These are phyloP conservation scores for Pichia sp. DNA, from an alignment of 1,139 yeast species.

Conservation along the genomic window DNA sequence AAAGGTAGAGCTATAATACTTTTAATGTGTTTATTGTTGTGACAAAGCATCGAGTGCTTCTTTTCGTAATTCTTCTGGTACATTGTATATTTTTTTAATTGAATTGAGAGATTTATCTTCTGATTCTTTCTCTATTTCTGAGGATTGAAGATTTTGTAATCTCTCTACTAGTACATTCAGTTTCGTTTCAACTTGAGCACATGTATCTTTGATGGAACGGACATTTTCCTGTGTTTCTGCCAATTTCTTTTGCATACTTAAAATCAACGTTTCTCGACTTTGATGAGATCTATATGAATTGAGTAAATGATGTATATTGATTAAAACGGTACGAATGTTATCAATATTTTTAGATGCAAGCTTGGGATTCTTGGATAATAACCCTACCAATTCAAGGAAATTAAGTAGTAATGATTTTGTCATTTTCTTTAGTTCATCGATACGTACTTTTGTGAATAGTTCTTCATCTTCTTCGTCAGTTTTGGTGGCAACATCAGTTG, in stretches of 20 bases:
- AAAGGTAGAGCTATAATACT: background rate
- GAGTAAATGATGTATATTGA: constrained; percentile 54
- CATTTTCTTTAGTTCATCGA: constrained; percentile 51
- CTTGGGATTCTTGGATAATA: constrained; percentile 50
- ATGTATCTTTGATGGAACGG: constrained; percentile 40
- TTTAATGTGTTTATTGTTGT: no score
- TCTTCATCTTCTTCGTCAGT: constrained; percentile 38
- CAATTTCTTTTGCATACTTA: constrained; percentile 48
- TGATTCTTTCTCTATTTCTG: background rate
- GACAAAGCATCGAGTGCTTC: constrained; percentile 5
- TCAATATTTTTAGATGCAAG: constrained; percentile 47
- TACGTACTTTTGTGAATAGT: constrained; percentile 44
- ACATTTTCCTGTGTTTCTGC: constrained; percentile 43
- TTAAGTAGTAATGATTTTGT: constrained; percentile 55
- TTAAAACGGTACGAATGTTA: constrained; percentile 47
- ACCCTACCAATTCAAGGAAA: constrained; percentile 51
- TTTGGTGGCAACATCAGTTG: background rate
- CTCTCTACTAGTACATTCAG: constrained; percentile 33
- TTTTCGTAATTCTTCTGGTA: background rate
- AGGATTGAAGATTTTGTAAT: constrained; percentile 16
- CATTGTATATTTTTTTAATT: background rate
- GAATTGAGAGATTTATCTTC: background rate
- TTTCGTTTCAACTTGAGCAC: constrained; percentile 36
- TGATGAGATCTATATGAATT: constrained; percentile 61
- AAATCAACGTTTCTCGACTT: constrained; percentile 55